Evolutionary conservation across 139 green algal genomes (phyloP), one percentile per base, ranked within the genome.

Genomic region (Trebouxia sp.): DNA sequence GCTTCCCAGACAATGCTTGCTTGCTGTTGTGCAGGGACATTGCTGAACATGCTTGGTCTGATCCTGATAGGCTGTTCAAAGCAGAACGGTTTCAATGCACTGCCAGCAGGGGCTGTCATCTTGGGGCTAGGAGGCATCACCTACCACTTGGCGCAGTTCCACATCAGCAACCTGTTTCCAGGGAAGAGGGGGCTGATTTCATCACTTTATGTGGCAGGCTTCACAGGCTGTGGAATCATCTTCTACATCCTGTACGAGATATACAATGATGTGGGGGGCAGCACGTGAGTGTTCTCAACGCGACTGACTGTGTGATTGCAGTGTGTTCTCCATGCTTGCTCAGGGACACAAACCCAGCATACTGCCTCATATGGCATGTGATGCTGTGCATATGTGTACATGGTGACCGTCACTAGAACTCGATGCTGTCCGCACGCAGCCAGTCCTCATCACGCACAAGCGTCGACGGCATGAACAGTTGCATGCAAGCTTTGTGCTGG

Each of bases 71-170:
- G 67, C n/a, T 78, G 83, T 12, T 88, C 83, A 8, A 82, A 69
- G 4, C 55, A 83, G 3, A 24, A 58, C 6, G 72, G 24, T 11
- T 74, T 76, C 47, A 82, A 81, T 50, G 79, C 51, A 1, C 75
- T 87, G 55, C 41, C 42, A 1, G 74, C 84, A 9, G 88, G 80
- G 28, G 85, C 85, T 37, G 85, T 92, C 32, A 80, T 92, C 22
- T n/a, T 92, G 53, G 88, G 88, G 28, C 75, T 91, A 14, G 88
- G 83, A 24, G 85, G 85, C 83, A 92, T 92, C 58, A 91, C 87
- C 30, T 92, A 90, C 74, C 88, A 92, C 72, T 80, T 92, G 17
- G 78, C 83, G 11, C 67, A 92, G 83, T 83, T 92, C 28, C 88
- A 92, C 81, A 87, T 91, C 28, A 83, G 80, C n/a, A 83, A 76